A percentile compares a stretch with the other conserved stretches of the same genome.
Conservation (phyloP, 192 early-diverging fungal genomes). For the Dimargaris cristalligena region DNA sequence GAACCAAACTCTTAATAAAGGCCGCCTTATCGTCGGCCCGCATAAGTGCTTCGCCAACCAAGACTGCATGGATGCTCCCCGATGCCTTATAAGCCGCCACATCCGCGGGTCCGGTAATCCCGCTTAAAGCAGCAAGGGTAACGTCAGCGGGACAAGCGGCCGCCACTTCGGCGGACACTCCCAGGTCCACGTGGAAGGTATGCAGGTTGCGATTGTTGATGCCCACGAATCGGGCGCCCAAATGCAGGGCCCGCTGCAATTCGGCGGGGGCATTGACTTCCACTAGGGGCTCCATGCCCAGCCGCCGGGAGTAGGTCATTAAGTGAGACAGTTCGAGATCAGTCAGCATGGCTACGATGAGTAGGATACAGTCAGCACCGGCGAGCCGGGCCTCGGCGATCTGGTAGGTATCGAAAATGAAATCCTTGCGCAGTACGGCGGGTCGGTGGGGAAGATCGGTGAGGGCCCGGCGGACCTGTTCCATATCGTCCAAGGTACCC, state of each 20-base stretch:
- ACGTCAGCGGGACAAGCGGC: constrained; percentile 55
- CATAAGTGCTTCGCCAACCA: constrained; percentile 97
- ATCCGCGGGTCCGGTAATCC: constrained; percentile 68
- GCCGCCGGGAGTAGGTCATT: constrained; percentile 48
- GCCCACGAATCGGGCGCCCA: constrained; percentile 80
- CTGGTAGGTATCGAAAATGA: constrained; percentile 90
- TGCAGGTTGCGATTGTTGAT: constrained; percentile 98
- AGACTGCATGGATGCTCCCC: constrained; percentile 52
- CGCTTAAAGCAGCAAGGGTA: constrained; percentile 76
- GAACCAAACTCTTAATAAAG: constrained; percentile 51
- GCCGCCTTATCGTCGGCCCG: constrained; percentile 47
- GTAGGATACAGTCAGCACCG: constrained; percentile 88
- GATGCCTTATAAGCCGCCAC: constrained; percentile 61
- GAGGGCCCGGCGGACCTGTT: constrained; percentile 60
- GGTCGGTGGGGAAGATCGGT: constrained; percentile 51
- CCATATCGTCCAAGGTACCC: constrained; percentile 82
- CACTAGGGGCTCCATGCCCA: constrained; percentile 97
- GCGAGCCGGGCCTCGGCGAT: constrained; percentile 86
- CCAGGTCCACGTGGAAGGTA: constrained; percentile 89
- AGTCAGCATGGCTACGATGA: constrained; percentile 90
- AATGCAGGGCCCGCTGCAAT: constrained; percentile 67
- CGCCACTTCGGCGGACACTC: constrained; percentile 61
- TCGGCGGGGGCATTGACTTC: constrained; percentile 88
- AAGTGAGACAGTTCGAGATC: constrained; percentile 45
- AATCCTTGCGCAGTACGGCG: constrained; percentile 92